phyloP scores from a whole-genome alignment of 371 early-diverging fungal genomes.

The Ecytonucleospora hepatopenaei region DNA sequence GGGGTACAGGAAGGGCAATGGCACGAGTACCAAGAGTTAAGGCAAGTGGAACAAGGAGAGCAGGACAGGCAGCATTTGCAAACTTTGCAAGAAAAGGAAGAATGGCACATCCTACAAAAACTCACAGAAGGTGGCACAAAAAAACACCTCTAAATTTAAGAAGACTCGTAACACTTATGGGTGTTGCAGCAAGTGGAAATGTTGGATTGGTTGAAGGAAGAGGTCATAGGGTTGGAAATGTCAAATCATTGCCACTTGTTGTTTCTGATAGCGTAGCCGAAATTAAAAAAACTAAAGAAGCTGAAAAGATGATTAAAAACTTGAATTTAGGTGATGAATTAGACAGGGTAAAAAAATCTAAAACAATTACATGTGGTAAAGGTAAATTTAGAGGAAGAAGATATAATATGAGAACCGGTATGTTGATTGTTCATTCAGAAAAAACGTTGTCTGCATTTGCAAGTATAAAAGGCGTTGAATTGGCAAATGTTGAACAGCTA shows the following conservation, averaged over 20 bases:
- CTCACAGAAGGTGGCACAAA: conserved; percentile 98
- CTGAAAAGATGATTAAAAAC: conserved; percentile 74
- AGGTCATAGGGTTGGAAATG: conserved; percentile 86
- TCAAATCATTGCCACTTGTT: conserved; percentile 87
- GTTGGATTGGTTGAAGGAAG: conserved; percentile 87
- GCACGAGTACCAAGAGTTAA: conserved; percentile 97
- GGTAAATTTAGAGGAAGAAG: conserved; percentile 98
- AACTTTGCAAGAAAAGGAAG: conserved; percentile 99
- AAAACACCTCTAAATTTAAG: conserved; percentile 91
- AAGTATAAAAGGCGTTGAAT: conserved; percentile 96
- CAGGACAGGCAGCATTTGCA: conserved; percentile 99
- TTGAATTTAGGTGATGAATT: conserved; percentile 85
- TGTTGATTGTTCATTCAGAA: conserved; percentile 77
- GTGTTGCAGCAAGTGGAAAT: conserved; percentile 89
- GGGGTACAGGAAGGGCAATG: conserved; percentile 97
- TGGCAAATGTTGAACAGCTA: conserved; percentile 70
- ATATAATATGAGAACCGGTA: conserved; percentile 86
- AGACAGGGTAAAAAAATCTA: conserved; percentile 83
- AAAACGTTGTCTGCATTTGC: conserved; percentile 89
- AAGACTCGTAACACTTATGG: conserved; percentile 90
- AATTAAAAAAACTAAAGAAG: conserved; percentile 84
- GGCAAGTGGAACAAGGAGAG: conserved; percentile 93
- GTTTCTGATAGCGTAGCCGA: conserved; percentile 68
- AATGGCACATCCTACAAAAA: conserved; percentile 99
- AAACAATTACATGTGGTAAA: conserved; percentile 87